Evolutionary conservation across 768 basidiomycete genomes (phyloP), one percentile per base, ranked within the genome.

Genomic region (Xerocomellus chrysenteron): DNA sequence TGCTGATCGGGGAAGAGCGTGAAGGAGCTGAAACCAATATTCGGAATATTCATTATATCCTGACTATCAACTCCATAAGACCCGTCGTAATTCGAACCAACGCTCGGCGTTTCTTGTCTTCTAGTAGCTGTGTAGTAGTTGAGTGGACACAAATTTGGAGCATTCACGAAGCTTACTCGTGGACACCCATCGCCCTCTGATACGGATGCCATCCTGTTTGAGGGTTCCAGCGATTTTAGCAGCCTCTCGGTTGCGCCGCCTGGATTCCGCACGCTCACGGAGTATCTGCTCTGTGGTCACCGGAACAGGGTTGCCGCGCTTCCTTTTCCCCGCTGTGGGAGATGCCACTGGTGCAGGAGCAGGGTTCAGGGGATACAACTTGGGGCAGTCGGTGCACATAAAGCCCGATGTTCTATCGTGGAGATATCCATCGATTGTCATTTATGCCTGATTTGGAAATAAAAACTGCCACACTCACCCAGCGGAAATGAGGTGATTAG

Each of bases 1-100:
- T 82, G 77, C 66, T 88, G 87, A 63, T 89, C 85, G 19, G 87
- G 86, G 78, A 88, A 87, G 26, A 87, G 60, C 55, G 82, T 84
- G 76, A 86, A 86, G 17, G 82, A 75, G 33, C 77, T 72, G 60
- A 85, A 86, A 7, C 78, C 80, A 57, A 88, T 81, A 12, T 79
- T 40, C 0, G 82, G 82, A 54, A 84, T 83, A 50, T 69, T 81
- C 52, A 77, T 57, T 49, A 88, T 84, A 57, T 88, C 87, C 61
- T 85, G 81, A 53, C 80, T 82, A 65, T 89, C 87, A 19, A 88
- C 83, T 35, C 86, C 86, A 35, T 74, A 73, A n/a, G 82, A 76
- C 1, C 87, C 87, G 64, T 88, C 82, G 56, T 81, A 84, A 28
- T 75, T 73, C 24, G 86, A 63, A 28, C 84, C 83, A 35, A 79